Evolutionary conservation across 139 green algal genomes (phyloP).

Genomic region (Chlorella sp.): DNA sequence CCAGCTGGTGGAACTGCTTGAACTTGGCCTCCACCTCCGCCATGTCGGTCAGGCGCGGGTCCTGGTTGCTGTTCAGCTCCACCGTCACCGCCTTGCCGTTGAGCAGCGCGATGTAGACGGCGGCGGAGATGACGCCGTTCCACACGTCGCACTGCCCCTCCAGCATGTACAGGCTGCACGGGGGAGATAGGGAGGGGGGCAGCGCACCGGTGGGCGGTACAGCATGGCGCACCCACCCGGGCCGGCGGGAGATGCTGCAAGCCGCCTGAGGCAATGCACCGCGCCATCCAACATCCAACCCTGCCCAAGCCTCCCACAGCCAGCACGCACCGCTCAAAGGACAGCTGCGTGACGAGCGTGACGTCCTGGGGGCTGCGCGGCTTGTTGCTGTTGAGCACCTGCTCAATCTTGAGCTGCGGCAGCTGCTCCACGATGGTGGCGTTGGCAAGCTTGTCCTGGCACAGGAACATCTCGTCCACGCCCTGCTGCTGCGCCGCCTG

Average conservation of each 20-base stretch:
- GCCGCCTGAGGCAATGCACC: no score
- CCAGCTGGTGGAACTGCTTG: conserved; percentile 52
- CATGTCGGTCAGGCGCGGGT: conserved; percentile 49
- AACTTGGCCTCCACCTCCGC: conserved; percentile 34
- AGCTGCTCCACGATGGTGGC: conserved; percentile 30
- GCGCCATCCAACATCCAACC: no score
- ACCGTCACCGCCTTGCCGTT: conserved; percentile 48
- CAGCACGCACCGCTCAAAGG: conserved; percentile 40
- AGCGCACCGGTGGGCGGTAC: background rate
- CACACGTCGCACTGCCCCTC: conserved; percentile 64
- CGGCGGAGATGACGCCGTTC: conserved; percentile 61
- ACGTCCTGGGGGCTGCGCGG: conserved; percentile 39
- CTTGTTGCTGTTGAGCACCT: conserved; percentile 35
- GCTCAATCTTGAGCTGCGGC: conserved; percentile 50
- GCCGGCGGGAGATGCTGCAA: no score
- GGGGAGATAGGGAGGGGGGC: background rate
- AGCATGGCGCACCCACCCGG: no score
- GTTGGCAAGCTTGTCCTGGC: conserved; percentile 24
- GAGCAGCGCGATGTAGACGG: conserved; percentile 60
- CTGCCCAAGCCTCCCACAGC: no score
- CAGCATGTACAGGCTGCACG: conserved; percentile 58
- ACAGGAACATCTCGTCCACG: conserved; percentile 42
- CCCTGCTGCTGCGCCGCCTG: background rate
- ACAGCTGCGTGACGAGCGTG: conserved; percentile 58
- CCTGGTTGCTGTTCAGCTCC: conserved; percentile 56